Evolutionary conservation across 345 rosid genomes (phyloP).

Genomic region (Fremontodendron californicum): DNA sequence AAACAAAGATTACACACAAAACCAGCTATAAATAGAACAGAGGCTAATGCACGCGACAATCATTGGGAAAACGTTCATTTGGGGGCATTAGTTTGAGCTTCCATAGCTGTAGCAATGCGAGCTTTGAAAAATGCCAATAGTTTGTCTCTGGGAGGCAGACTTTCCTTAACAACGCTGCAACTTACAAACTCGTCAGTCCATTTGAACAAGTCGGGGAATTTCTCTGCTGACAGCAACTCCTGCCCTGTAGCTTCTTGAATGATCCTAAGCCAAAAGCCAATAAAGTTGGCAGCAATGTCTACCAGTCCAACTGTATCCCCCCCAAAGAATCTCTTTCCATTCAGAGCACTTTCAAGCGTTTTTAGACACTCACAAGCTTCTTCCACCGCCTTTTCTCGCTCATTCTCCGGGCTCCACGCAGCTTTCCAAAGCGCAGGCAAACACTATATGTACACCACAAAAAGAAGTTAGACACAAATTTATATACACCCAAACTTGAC

Average conservation of each 20-base stretch:
- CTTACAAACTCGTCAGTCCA: conserved; percentile 9
- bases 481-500: too few relatives aligned
- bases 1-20: neutral
- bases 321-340: conserved; percentile 13
- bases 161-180: neutral
- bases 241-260: neutral
- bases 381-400: conserved; percentile 9
- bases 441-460: neutral
- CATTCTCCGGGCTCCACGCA: neutral
- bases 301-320: conserved; percentile 7
- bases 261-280: neutral
- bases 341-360: conserved; percentile 1
- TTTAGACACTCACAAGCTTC: conserved; percentile 6
- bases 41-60: neutral
- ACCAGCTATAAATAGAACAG: neutral
- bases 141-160: conserved; percentile 7
- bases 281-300: conserved; percentile 7
- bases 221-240: neutral
- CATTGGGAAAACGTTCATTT: neutral
- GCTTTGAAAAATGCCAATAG: neutral
- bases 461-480: too few relatives aligned
- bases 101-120: neutral
- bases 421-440: neutral
- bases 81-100: neutral
- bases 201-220: neutral